Conservation (phyloP, 2,329 filamentous ascomycete genomes). For the Drechslera avenae region DNA sequence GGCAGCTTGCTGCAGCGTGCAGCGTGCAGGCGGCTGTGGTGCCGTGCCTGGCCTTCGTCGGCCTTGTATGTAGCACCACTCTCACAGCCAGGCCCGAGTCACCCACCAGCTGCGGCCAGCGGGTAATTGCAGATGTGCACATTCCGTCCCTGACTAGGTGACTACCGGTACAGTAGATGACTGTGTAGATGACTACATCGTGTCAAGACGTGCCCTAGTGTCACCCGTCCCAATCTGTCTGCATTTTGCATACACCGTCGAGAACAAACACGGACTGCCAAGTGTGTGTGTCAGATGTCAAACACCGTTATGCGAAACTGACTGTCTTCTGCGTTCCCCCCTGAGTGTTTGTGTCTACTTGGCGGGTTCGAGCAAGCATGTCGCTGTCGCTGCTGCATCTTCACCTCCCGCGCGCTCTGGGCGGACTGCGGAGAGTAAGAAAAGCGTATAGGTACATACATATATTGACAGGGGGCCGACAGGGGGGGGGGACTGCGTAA, state of each 20-base stretch:
- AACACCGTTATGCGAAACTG: constrained; percentile 11
- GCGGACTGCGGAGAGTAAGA: neutral
- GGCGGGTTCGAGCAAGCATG: neutral
- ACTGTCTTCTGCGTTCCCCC: neutral
- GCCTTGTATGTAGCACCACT: constrained; percentile 7
- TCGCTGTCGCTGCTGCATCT: too few species aligned
- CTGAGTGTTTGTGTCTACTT: constrained; percentile 8
- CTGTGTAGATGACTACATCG: too few species aligned
- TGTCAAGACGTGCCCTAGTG: constrained; percentile 20
- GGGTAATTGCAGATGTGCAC: constrained; percentile 18
- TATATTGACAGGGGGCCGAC: constrained; percentile 1
- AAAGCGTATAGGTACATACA: neutral
- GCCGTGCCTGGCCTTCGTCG: constrained; percentile 8
- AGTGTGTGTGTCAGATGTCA: constrained; percentile 11
- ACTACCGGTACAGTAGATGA: too few species aligned
- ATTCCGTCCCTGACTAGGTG: constrained; percentile 29
- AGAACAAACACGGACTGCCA: constrained; percentile 5
- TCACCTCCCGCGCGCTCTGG: too few species aligned
- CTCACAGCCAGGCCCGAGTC: neutral
- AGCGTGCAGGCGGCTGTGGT: constrained; percentile 26
- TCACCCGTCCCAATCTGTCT: constrained; percentile 7
- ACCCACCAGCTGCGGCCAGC: constrained; percentile 9
- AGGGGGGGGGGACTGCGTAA: constrained; percentile 1
- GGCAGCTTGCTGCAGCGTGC: too few species aligned
- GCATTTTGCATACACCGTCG: neutral